Evolutionary conservation across 305 asterid genomes (phyloP), one percentile per base, ranked within the genome.

Genomic region (Rubia peregrina): DNA sequence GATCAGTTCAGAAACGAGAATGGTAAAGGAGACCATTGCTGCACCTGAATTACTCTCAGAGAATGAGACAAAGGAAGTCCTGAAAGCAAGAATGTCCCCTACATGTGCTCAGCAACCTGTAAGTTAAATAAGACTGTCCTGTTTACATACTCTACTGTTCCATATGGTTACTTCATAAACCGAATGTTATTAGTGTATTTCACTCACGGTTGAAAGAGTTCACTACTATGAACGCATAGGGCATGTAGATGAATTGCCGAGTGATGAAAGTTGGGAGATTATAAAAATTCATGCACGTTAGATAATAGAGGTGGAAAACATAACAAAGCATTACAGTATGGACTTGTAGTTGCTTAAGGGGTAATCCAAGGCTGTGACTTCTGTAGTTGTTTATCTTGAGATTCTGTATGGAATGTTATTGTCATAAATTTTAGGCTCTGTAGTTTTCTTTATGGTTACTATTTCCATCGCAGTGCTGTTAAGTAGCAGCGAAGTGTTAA

Each of bases 31-130:
- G 68, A 80, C 67, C 14, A 14, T 67, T 77, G 75, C 60, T 64
- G 71, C 48, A 53, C 73, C 70, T 57, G 61, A 14, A 24, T 13
- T 26, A 26, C 38, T 22, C 6, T 19, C 19, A 72, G 80, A 78
- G 70, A 71, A 70, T 44, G 84, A 70, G 71, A 71, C 69, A 48
- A 74, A 70, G 64, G 57, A 80, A 65, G 68, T 41, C 44, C 66
- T 48, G 61, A 68, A 78, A 63, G 67, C 73, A 60, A 66, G 77
- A 69, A 78, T 72, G 61, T 79, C 89, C 73, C 74, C 84, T 61
- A 77, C 77, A 73, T 75, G 77, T 78, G 77, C 56, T 80, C 80
- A 82, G 77, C 85, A 81, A 73, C 89, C 84, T 78, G 90, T 86
- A 82, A 87, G 91, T 79, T 64, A 56, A 62, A 33, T 66, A 42